phyloP scores from a whole-genome alignment of 208 protist genomes.

The Polymyxa betae region DNA sequence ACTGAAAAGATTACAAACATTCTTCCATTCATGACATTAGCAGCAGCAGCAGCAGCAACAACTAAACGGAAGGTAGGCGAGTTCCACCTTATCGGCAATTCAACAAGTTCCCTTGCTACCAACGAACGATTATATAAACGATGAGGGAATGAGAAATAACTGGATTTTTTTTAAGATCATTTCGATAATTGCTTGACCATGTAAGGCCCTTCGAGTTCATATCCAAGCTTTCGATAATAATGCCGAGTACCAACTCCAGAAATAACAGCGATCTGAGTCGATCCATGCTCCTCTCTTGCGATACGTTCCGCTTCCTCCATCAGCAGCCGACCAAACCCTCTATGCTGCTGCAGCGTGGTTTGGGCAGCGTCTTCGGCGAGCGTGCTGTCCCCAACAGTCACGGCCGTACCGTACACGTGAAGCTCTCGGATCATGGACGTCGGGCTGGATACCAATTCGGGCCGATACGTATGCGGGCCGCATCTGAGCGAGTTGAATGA shows the following conservation, averaged over 20 bases:
- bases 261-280: constrained; percentile 91
- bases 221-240: constrained; percentile 95
- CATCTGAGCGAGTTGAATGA: constrained; percentile 64
- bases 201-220: constrained; percentile 75
- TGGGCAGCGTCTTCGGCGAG: constrained; percentile 89
- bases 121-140: too few species aligned
- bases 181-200: constrained; percentile 71
- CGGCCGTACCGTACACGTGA: constrained; percentile 88
- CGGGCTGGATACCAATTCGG: constrained; percentile 77
- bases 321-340: constrained; percentile 90
- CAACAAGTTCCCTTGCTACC: too few species aligned
- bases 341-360: constrained; percentile 54
- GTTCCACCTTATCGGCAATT: too few species aligned
- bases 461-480: constrained; percentile 73
- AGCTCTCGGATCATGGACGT: constrained; percentile 89
- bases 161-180: too few species aligned
- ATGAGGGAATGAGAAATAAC: too few species aligned
- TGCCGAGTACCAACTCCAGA: constrained; percentile 92
- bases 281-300: constrained; percentile 82
- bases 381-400: constrained; percentile 79
- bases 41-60: too few species aligned
- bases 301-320: constrained; percentile 94
- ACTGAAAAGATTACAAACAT: too few species aligned
- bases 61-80: too few species aligned
- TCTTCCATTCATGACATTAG: too few species aligned